Evolutionary conservation across 192 early-diverging fungal species (phyloP).

Genomic region (Coemansia guatemalensis): DNA sequence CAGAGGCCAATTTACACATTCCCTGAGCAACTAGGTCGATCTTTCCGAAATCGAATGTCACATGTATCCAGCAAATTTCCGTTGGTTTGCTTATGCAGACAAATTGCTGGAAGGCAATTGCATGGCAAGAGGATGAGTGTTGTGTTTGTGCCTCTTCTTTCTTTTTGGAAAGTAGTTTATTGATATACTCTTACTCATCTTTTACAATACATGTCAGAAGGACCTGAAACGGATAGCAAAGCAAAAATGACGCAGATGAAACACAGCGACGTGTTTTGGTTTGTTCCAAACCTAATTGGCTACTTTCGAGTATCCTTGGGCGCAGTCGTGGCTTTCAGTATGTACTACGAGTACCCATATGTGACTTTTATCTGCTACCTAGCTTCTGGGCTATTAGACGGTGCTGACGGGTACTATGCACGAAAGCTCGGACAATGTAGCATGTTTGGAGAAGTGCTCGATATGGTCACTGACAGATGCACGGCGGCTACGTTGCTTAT

Average conservation of each 20-base stretch:
- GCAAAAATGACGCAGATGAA: conserved; percentile 24
- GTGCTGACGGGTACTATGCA: conserved; percentile 93
- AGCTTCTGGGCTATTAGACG: conserved; percentile 87
- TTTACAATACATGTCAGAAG: too few relatives aligned
- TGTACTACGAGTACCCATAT: conserved; percentile 67
- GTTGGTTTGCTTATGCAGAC: too few relatives aligned
- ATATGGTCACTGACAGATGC: conserved; percentile 98
- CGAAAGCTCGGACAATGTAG: conserved; percentile 91
- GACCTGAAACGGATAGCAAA: too few relatives aligned
- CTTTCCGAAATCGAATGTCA: background rate
- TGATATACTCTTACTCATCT: too few relatives aligned
- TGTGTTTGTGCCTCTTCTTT: background rate
- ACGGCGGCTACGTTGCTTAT: conserved; percentile 91
- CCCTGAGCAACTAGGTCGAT: background rate
- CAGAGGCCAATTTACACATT: conserved; percentile 1
- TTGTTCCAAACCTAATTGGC: conserved; percentile 59
- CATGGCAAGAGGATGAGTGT: too few relatives aligned
- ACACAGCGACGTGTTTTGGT: conserved; percentile 41
- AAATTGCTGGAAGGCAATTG: too few relatives aligned
- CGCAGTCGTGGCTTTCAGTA: conserved; percentile 68
- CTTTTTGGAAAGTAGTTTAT: background rate
- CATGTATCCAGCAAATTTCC: too few relatives aligned
- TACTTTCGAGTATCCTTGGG: conserved; percentile 85
- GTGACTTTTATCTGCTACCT: conserved; percentile 77
- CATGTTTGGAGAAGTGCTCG: conserved; percentile 94